Evolutionary conservation across 106 monocot species (phyloP), one percentile per base, ranked within the genome.

Genomic region (Triglochin maritima): DNA sequence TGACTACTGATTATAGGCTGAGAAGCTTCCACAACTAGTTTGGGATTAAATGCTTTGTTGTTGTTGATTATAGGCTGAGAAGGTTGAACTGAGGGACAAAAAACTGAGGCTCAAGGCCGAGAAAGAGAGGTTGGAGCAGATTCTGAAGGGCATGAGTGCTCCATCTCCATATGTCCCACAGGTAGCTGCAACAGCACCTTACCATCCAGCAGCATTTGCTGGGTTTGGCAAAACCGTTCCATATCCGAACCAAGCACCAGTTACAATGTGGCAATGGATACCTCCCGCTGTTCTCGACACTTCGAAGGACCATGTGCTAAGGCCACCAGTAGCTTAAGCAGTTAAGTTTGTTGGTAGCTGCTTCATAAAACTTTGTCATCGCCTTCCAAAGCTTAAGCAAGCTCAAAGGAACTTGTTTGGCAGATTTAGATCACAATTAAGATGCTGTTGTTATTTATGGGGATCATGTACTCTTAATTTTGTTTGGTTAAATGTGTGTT

Each of bases 211-310:
- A 41, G 47, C 73, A 47, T 58, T 61, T 15, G 51, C 63, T 1
- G n/a, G 63, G 47, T 45, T 45, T 68, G 14, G 42, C 60, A 91
- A 87, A 59, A 49, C 73, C 5, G 12, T 78, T 3, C 41, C 90
- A 55, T 81, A 80, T 66, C 49, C 81, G 9, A 80, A 10, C 55
- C 85, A 79, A 43, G 51, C 69, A 17, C 84, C 84, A 14, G 47
- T 70, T 4, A 70, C 80, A 9, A 79, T 86, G 70, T 93, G 92
- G 92, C 92, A 83, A 65, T 93, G 92, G 92, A 72, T 88, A 57
- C 88, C 88, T 4, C 79, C 80, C 3, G 68, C 88, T 29, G 70
- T 73, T 52, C 61, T 85, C 9, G 92, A 93, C 63, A 93, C 83
- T 60, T 83, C 88, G 11, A 81, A 88, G 63, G 92, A 93, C 73